Percentiles rank a stretch among this genome's conserved stretches.
phyloP scores from a whole-genome alignment of 139 green algal species.

The Chlorella sp. region DNA sequence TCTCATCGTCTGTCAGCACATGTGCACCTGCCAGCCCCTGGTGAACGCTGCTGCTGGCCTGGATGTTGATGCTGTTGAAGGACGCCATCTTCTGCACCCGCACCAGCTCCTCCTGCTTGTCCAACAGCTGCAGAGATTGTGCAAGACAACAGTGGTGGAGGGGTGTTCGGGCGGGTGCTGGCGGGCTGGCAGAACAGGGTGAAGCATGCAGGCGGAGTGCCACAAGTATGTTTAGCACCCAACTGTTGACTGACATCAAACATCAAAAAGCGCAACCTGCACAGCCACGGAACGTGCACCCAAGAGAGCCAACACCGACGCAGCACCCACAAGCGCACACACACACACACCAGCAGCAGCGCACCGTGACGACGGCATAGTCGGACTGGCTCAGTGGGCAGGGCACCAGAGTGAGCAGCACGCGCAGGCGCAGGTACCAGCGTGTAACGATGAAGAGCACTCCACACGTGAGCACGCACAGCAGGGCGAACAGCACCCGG shows the following conservation, averaged over 20 bases:
- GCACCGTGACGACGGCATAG: constrained; percentile 43
- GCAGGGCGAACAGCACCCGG: constrained; percentile 10
- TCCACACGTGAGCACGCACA: constrained; percentile 27
- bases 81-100: constrained; percentile 19
- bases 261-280: neutral
- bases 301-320: neutral
- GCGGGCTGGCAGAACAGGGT: too few species aligned
- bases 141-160: too few species aligned
- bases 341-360: neutral
- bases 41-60: constrained; percentile 26
- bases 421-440: constrained; percentile 32
- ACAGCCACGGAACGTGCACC: neutral
- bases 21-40: neutral
- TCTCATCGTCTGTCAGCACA: constrained; percentile 29
- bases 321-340: neutral
- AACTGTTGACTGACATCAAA: neutral
- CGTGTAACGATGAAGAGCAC: constrained; percentile 18
- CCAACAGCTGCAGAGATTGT: neutral
- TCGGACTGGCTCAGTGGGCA: constrained; percentile 36
- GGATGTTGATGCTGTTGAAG: constrained; percentile 45
- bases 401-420: constrained; percentile 6
- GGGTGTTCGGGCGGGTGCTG: neutral
- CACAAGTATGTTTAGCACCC: neutral
- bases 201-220: neutral
- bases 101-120: constrained; percentile 38